These are phyloP conservation scores for Citrus maxima DNA, from an alignment of 345 rosid species.

Conservation along the genomic window DNA sequence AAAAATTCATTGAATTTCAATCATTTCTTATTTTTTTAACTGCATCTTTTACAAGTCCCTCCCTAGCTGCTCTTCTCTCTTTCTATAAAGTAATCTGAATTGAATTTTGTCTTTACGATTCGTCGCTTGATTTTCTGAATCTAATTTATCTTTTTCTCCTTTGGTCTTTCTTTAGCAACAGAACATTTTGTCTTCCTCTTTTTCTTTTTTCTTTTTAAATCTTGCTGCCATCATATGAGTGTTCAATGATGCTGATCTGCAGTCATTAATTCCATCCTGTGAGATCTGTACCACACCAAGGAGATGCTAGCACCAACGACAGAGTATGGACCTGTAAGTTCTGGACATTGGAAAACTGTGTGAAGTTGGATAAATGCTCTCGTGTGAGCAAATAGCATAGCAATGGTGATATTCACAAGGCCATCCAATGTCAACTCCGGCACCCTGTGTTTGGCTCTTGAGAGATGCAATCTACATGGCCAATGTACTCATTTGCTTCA, in stretches of 20 bases:
- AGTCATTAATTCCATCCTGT: slow-evolving; percentile 72
- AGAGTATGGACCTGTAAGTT: slow-evolving; percentile 72
- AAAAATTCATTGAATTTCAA: background rate
- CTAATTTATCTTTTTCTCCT: slow-evolving; percentile 19
- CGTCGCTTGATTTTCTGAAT: background rate
- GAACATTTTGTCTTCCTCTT: too few species aligned
- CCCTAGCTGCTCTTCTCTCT: background rate
- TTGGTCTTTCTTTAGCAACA: too few species aligned
- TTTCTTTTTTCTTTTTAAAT: background rate
- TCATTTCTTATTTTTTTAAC: background rate
- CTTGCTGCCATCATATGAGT: background rate
- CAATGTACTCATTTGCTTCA: background rate
- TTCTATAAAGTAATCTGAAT: background rate
- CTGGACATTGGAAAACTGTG: slow-evolving; percentile 66
- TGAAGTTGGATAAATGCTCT: slow-evolving; percentile 59
- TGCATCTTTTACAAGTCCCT: background rate
- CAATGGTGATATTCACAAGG: slow-evolving; percentile 85
- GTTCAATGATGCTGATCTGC: slow-evolving; percentile 16
- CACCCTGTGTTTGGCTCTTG: slow-evolving; percentile 57
- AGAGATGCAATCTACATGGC: slow-evolving; percentile 14
- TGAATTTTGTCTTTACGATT: background rate
- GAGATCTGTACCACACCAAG: slow-evolving; percentile 50
- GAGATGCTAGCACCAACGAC: slow-evolving; percentile 37
- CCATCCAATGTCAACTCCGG: slow-evolving; percentile 48
- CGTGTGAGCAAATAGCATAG: slow-evolving; percentile 42